A percentile compares a stretch with the other conserved stretches of the same genome.
phyloP scores from a whole-genome alignment of 1,284 basidiomycete genomes.

The Heterobasidion parviporum region DNA sequence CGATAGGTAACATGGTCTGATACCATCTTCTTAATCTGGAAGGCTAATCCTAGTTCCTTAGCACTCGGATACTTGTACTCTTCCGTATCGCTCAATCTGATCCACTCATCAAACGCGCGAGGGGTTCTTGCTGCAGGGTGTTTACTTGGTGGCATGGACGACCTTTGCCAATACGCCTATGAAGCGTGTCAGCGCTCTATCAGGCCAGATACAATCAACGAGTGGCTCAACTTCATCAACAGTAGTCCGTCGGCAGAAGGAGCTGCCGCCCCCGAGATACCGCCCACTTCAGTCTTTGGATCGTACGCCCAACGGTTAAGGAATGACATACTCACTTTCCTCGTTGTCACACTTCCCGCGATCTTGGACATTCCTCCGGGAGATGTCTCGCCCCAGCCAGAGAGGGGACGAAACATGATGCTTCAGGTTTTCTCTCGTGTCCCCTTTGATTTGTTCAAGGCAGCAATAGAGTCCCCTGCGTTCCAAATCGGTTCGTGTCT shows the following conservation, averaged over 20 bases:
- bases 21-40: slow-evolving; percentile 6
- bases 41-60: slow-evolving; percentile 18
- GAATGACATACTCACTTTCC: slow-evolving; percentile 69
- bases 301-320: slow-evolving; percentile 60
- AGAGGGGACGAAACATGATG: slow-evolving; percentile 50
- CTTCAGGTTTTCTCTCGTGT: slow-evolving; percentile 67
- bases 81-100: slow-evolving; percentile 53
- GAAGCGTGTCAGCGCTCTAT: slow-evolving; percentile 68
- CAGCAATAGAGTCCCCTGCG: slow-evolving; percentile 64
- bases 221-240: slow-evolving; percentile 74
- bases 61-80: slow-evolving; percentile 78
- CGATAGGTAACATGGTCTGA: slow-evolving; percentile 40
- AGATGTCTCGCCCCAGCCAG: slow-evolving; percentile 22
- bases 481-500: slow-evolving; percentile 64
- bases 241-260: slow-evolving; percentile 43
- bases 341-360: slow-evolving; percentile 65
- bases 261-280: slow-evolving; percentile 39
- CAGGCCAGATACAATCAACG: slow-evolving; percentile 59
- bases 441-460: slow-evolving; percentile 78
- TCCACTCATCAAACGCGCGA: slow-evolving; percentile 72
- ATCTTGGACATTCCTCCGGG: slow-evolving; percentile 29
- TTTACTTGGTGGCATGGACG: slow-evolving; percentile 78
- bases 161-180: slow-evolving; percentile 74
- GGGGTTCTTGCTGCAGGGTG: slow-evolving; percentile 76
- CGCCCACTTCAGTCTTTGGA: slow-evolving; percentile 52